phyloP scores from a whole-genome alignment of 2,329 filamentous ascomycete genomes.

The Colletotrichum sp. region DNA sequence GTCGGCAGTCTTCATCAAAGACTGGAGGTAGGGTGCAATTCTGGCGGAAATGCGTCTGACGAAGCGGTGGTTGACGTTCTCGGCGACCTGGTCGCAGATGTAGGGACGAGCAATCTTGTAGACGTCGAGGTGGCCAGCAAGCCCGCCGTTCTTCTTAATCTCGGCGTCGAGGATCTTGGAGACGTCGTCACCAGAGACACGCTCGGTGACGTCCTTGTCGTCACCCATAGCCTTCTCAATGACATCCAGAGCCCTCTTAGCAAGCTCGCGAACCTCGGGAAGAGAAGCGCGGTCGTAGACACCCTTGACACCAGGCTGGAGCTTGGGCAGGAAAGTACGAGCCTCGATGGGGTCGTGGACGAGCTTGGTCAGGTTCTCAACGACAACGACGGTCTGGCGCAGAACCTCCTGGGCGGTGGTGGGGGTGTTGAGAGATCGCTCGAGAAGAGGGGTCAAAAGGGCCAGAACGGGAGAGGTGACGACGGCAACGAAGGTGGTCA shows the following conservation, averaged over 20 bases:
- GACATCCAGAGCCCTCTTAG: constrained; percentile 78
- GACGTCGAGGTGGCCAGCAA: constrained; percentile 66
- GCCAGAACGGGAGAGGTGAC: constrained; percentile 96
- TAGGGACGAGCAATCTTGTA: constrained; percentile 75
- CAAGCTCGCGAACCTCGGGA: constrained; percentile 92
- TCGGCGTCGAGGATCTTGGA: constrained; percentile 76
- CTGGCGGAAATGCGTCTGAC: constrained; percentile 73
- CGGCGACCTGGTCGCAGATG: constrained; percentile 82
- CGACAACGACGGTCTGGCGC: constrained; percentile 93
- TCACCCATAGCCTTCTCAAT: constrained; percentile 93
- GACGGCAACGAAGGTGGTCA: constrained; percentile 97
- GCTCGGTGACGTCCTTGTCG: constrained; percentile 69
- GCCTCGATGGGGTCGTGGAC: constrained; percentile 96
- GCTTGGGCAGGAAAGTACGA: constrained; percentile 90
- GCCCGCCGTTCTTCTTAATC: constrained; percentile 71
- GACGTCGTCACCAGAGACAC: constrained; percentile 75
- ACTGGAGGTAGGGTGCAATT: constrained; percentile 77
- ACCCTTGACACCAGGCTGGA: constrained; percentile 90
- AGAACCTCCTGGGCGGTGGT: constrained; percentile 92
- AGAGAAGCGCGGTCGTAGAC: constrained; percentile 89
- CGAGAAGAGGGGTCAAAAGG: constrained; percentile 90
- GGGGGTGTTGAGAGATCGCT: constrained; percentile 91
- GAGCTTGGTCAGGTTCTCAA: constrained; percentile 97
- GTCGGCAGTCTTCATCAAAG: constrained; percentile 67
- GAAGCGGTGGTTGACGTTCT: constrained; percentile 85